Evolutionary conservation across 352 stramenopile species (phyloP).

Genomic region (Thalassiosira hispida): DNA sequence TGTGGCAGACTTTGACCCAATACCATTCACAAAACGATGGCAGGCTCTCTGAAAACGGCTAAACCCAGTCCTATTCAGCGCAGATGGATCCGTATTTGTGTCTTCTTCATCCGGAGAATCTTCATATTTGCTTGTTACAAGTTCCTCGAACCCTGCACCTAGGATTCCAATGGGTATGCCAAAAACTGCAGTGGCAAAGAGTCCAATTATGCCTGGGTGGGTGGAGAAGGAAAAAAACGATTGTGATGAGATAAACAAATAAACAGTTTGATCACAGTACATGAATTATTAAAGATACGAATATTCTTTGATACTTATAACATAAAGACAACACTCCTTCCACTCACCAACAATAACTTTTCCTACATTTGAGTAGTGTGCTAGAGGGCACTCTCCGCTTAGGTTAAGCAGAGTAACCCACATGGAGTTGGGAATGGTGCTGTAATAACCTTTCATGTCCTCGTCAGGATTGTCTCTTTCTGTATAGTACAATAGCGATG

Average conservation of each 20-base stretch:
- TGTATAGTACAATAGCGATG: slow-evolving; percentile 79
- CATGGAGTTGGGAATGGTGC: slow-evolving; percentile 84
- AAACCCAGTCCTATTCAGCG: not conserved
- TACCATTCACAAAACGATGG: slow-evolving; percentile 76
- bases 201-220: slow-evolving; percentile 68
- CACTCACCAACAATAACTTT: slow-evolving; percentile 72
- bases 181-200: slow-evolving; percentile 83
- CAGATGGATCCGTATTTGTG: not conserved
- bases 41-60: slow-evolving; percentile 34
- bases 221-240: too few relatives aligned
- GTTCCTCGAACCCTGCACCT: slow-evolving; percentile 83
- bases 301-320: not conserved
- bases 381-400: slow-evolving; percentile 80
- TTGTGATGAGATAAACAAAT: not conserved
- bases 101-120: slow-evolving; percentile 64
- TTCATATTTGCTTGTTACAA: slow-evolving; percentile 72
- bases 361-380: slow-evolving; percentile 75
- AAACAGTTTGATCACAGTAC: not conserved
- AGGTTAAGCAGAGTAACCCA: slow-evolving; percentile 88
- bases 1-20: slow-evolving; percentile 52
- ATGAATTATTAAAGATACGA: not conserved
- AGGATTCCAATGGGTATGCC: slow-evolving; percentile 85
- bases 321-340: not conserved
- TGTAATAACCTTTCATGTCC: slow-evolving; percentile 84
- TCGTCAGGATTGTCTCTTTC: slow-evolving; percentile 81